A percentile compares a stretch with the other conserved stretches of the same genome.
phyloP scores from a whole-genome alignment of 1,139 yeast species.

The Nakaseomyces bracarensis region DNA sequence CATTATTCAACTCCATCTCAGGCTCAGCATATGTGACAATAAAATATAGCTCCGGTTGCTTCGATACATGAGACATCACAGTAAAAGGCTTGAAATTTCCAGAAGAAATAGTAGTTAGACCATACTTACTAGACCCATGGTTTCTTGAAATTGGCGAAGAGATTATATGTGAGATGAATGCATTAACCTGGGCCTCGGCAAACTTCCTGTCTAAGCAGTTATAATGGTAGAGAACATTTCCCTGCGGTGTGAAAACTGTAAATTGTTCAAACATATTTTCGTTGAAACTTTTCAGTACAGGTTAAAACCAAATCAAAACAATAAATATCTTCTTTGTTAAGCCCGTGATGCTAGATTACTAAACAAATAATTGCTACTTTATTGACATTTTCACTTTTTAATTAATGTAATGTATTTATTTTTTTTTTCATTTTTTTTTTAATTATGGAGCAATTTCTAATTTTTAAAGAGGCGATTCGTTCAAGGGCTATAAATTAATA shows the following conservation, averaged over 20 bases:
- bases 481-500: no score
- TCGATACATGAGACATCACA: conserved; percentile 24
- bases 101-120: background rate
- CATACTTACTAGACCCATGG: conserved; percentile 3
- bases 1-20: conserved; percentile 29
- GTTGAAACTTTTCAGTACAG: background rate
- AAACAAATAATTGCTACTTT: no score
- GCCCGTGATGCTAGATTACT: no score
- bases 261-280: conserved; percentile 46
- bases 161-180: conserved; percentile 37
- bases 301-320: background rate
- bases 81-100: conserved; percentile 32
- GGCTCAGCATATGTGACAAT: conserved; percentile 31
- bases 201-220: conserved; percentile 39
- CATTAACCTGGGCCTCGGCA: conserved; percentile 44
- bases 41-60: conserved; percentile 28
- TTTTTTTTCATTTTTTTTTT: no score
- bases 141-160: conserved; percentile 25
- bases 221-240: conserved; percentile 48
- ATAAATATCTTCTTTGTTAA: no score
- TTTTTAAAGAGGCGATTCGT: no score
- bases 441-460: no score
- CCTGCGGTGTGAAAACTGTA: conserved; percentile 48
- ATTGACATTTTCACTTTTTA: no score
- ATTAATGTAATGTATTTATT: no score